Conservation (phyloP, 331 rosid species). For the Quercus tomentella region DNA sequence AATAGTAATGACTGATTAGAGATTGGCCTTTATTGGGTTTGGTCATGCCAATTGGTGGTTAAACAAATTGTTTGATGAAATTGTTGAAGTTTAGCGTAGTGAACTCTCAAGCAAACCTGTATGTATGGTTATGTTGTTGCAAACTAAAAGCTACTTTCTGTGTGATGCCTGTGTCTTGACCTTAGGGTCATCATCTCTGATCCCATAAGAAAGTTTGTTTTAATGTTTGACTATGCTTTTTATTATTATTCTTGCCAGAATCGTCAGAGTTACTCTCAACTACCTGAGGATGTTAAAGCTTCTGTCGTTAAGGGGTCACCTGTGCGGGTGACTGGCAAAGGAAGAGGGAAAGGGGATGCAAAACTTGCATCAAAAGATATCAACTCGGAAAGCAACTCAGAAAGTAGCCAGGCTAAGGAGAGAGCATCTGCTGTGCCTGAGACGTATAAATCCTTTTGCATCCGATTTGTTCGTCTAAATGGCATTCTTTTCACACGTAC, state of each 20-base stretch:
- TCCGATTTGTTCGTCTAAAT: constrained; percentile 80
- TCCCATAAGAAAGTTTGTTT: background rate
- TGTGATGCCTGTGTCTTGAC: background rate
- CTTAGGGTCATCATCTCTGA: background rate
- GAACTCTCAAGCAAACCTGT: background rate
- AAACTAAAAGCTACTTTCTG: background rate
- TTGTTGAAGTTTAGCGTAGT: background rate
- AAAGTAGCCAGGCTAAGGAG: constrained; percentile 43
- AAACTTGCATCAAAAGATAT: constrained; percentile 45
- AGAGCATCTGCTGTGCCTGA: constrained; percentile 38
- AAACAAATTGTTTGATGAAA: background rate
- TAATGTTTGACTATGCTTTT: background rate
- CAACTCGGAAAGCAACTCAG: constrained; percentile 32
- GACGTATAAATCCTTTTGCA: constrained; percentile 58
- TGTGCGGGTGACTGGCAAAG: constrained; percentile 48
- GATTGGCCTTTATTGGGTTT: too few species aligned
- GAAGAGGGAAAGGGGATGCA: constrained; percentile 60
- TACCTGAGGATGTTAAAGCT: constrained; percentile 53
- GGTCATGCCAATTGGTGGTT: background rate
- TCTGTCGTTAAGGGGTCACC: constrained; percentile 53
- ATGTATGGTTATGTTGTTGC: background rate
- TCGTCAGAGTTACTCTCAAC: constrained; percentile 80
- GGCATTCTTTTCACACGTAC: constrained; percentile 95
- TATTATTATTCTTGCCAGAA: constrained; percentile 44
- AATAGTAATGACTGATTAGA: background rate